phyloP scores from a whole-genome alignment of 1,284 basidiomycete genomes.

The Sutorius eximius region DNA sequence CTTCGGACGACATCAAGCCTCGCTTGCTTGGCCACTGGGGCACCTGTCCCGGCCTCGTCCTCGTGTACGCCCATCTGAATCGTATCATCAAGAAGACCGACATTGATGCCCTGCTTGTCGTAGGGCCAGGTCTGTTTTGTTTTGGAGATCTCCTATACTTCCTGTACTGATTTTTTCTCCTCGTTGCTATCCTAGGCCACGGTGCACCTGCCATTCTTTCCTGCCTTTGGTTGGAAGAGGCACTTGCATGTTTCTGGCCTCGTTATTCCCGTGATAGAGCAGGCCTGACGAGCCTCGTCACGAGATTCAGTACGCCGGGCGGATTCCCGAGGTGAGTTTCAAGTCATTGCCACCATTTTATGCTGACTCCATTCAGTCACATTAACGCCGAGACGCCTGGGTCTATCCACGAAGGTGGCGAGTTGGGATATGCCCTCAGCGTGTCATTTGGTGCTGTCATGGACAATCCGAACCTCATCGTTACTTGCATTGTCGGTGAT shows the following conservation, averaged over 20 bases:
- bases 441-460: conserved; percentile 87
- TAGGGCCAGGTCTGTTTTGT: conserved; percentile 55
- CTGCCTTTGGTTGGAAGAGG: conserved; percentile 81
- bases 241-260: conserved; percentile 72
- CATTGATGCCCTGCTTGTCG: conserved; percentile 67
- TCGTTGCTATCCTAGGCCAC: conserved; percentile 48
- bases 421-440: conserved; percentile 84
- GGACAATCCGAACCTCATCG: conserved; percentile 85
- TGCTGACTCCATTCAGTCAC: conserved; percentile 42
- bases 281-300: conserved; percentile 68
- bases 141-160: too few species aligned
- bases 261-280: conserved; percentile 62
- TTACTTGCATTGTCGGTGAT: conserved; percentile 80
- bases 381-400: conserved; percentile 84
- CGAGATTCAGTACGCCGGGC: conserved; percentile 63
- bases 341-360: not conserved
- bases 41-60: conserved; percentile 74
- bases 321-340: conserved; percentile 60
- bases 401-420: conserved; percentile 87
- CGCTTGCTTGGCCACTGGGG: conserved; percentile 80
- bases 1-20: conserved; percentile 69
- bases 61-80: conserved; percentile 82
- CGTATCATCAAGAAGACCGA: conserved; percentile 66
- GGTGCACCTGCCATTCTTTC: conserved; percentile 82
- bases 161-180: not conserved